A percentile compares a stretch with the other conserved stretches of the same genome.
These are phyloP conservation scores for Nitzschia palea DNA, from an alignment of 108 stramenopile genomes.

Conservation along the genomic window DNA sequence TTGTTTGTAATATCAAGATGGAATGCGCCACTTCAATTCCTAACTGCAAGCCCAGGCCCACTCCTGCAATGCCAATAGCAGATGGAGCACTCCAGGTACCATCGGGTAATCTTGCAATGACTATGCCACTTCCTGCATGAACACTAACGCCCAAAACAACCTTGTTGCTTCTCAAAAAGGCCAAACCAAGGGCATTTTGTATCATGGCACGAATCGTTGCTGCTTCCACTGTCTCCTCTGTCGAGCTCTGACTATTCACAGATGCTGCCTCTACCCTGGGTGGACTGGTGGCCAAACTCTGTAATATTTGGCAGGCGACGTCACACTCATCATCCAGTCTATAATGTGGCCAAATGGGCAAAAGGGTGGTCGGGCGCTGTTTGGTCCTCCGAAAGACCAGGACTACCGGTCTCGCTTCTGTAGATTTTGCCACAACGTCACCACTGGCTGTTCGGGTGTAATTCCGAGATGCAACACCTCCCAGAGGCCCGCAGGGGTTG, in stretches of 20 bases:
- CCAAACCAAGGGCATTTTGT: constrained; percentile 74
- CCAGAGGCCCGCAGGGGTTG: background rate
- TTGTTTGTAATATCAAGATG: constrained; percentile 80
- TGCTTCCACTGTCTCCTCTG: constrained; percentile 17
- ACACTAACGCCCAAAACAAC: constrained; percentile 79
- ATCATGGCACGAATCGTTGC: constrained; percentile 72
- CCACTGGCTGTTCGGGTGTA: constrained; percentile 32
- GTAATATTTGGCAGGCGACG: constrained; percentile 48
- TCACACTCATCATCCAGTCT: constrained; percentile 91
- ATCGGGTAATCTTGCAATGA: constrained; percentile 75
- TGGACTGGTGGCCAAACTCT: constrained; percentile 3
- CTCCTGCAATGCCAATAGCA: constrained; percentile 78
- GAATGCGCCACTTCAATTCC: constrained; percentile 87
- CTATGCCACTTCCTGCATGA: constrained; percentile 82
- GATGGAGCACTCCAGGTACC: constrained; percentile 91
- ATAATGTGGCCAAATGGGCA: constrained; percentile 48
- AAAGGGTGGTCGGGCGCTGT: constrained; percentile 38
- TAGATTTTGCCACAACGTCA: constrained; percentile 62
- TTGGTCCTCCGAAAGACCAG: constrained; percentile 77
- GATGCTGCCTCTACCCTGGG: background rate
- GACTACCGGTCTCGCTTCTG: constrained; percentile 52
- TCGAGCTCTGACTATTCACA: background rate
- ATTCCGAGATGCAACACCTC: too few relatives aligned
- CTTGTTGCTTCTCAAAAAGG: constrained; percentile 84
- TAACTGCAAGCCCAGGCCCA: constrained; percentile 84